A percentile compares a stretch with the other conserved stretches of the same genome.
phyloP scores from a whole-genome alignment of 1,284 basidiomycete species.

The Melanopsichium pennsylvanicum region DNA sequence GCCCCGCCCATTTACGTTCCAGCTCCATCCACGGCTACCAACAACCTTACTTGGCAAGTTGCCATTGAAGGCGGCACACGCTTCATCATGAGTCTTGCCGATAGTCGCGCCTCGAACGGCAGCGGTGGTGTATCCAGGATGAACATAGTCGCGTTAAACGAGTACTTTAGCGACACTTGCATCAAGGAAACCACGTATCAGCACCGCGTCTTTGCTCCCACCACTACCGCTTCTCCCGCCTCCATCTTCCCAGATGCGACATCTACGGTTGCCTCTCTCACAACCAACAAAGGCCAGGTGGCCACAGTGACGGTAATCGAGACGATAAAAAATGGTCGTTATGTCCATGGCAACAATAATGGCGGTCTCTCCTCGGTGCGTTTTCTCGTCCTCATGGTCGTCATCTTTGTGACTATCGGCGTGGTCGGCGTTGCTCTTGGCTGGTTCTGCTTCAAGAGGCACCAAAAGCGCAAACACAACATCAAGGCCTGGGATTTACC shows the following conservation, averaged over 20 bases:
- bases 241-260: conserved; percentile 45
- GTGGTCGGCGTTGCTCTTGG: conserved; percentile 27
- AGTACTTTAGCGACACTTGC: conserved; percentile 38
- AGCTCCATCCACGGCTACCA: neutral
- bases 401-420: conserved; percentile 20
- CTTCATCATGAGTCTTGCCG: conserved; percentile 44
- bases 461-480: conserved; percentile 27
- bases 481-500: conserved; percentile 44
- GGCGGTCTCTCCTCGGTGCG: conserved; percentile 11
- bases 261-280: conserved; percentile 34
- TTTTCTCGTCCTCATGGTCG: conserved; percentile 32
- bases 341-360: conserved; percentile 2
- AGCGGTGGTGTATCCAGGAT: conserved; percentile 42
- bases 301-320: conserved; percentile 41
- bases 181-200: conserved; percentile 2
- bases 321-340: conserved; percentile 37
- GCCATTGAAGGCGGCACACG: conserved; percentile 36
- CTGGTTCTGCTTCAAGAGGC: conserved; percentile 44
- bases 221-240: conserved; percentile 24
- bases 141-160: conserved; percentile 40
- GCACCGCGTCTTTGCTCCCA: conserved; percentile 24
- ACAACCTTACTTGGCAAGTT: conserved; percentile 28
- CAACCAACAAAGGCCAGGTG: conserved; percentile 35
- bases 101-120: conserved; percentile 13
- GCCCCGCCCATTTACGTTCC: conserved; percentile 42